Conservation (phyloP, 306 rosid species). For the Sphenostylis stenocarpa region DNA sequence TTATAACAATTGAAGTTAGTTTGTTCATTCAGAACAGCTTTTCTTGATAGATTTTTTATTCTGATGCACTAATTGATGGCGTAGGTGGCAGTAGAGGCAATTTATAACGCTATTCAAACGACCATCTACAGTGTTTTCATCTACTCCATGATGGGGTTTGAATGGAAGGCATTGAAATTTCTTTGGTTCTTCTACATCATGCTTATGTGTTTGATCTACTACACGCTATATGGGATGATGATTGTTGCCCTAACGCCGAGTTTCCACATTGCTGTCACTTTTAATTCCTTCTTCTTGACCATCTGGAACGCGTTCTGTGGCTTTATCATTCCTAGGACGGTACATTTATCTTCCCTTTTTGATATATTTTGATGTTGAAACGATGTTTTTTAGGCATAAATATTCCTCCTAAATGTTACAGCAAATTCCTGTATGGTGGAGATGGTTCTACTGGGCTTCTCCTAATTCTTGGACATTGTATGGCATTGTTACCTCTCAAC, state of each 20-base stretch:
- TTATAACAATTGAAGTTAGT: neutral
- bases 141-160: constrained; percentile 61
- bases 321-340: constrained; percentile 49
- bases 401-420: constrained; percentile 24
- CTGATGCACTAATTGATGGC: constrained; percentile 4
- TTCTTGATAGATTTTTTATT: neutral
- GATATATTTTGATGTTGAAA: too few species aligned
- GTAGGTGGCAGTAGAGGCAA: constrained; percentile 71
- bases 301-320: constrained; percentile 72
- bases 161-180: constrained; percentile 53
- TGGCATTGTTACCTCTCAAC: constrained; percentile 40
- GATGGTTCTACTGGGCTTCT: constrained; percentile 61
- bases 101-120: constrained; percentile 59
- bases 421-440: constrained; percentile 81
- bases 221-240: constrained; percentile 85
- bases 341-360: neutral
- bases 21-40: neutral
- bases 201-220: constrained; percentile 63
- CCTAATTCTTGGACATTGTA: constrained; percentile 44
- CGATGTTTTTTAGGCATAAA: neutral
- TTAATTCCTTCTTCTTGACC: constrained; percentile 57
- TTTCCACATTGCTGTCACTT: constrained; percentile 58
- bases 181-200: constrained; percentile 69
- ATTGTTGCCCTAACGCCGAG: constrained; percentile 67
- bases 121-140: constrained; percentile 44